Evolutionary conservation across 2,329 filamentous ascomycete species (phyloP).

Genomic region (Colletotrichum magnum): DNA sequence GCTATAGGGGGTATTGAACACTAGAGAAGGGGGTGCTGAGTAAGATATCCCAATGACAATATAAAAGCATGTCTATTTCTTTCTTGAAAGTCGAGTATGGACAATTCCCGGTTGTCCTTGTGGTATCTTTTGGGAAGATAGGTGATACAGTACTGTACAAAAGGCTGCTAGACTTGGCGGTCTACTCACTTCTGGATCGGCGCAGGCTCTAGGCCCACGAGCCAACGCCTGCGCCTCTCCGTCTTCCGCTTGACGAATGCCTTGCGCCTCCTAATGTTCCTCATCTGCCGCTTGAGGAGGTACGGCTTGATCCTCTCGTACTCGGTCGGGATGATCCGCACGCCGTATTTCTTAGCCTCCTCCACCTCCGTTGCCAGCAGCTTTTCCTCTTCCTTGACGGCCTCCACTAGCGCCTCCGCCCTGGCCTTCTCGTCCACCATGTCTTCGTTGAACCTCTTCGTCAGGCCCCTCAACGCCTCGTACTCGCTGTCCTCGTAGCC

Average conservation of each 20-base stretch:
- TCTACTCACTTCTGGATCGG: neutral
- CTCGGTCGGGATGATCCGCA: slow-evolving; percentile 24
- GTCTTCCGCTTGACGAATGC: slow-evolving; percentile 6
- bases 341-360: slow-evolving; percentile 44
- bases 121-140: slow-evolving; percentile 9
- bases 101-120: neutral
- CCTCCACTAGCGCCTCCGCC: slow-evolving; percentile 55
- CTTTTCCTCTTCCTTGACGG: slow-evolving; percentile 52
- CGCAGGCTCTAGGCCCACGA: slow-evolving; percentile 14
- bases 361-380: slow-evolving; percentile 49
- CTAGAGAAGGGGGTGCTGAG: too few relatives aligned
- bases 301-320: slow-evolving; percentile 24
- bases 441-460: slow-evolving; percentile 48
- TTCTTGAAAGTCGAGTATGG: neutral
- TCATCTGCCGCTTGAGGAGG: slow-evolving; percentile 6
- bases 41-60: too few relatives aligned
- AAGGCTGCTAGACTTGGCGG: too few relatives aligned
- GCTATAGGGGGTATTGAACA: too few relatives aligned
- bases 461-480: slow-evolving; percentile 16
- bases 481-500: slow-evolving; percentile 10
- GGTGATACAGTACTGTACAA: neutral
- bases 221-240: neutral
- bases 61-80: neutral
- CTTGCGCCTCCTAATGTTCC: slow-evolving; percentile 1
- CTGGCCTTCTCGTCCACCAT: slow-evolving; percentile 58